A percentile compares a stretch with the other conserved stretches of the same genome.
phyloP scores from a whole-genome alignment of 805 yeast genomes.

The Yamadazyma insecticola region DNA sequence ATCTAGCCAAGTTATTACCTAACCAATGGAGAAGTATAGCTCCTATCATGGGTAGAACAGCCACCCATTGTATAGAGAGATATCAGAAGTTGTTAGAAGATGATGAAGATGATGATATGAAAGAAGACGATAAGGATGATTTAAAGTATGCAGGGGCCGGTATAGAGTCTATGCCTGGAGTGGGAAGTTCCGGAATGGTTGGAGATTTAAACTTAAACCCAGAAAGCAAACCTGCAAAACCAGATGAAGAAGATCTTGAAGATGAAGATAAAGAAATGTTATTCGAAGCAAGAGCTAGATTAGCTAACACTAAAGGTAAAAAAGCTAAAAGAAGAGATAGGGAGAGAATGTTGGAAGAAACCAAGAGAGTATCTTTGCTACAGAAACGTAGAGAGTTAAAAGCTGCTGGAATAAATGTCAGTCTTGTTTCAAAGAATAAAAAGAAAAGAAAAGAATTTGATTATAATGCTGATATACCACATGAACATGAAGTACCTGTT shows the following conservation, averaged over 20 bases:
- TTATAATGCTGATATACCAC: slow-evolving; percentile 78
- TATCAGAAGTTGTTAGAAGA: slow-evolving; percentile 65
- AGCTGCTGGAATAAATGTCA: slow-evolving; percentile 64
- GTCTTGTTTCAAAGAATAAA: slow-evolving; percentile 48
- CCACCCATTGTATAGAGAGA: slow-evolving; percentile 80
- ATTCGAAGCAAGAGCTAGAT: slow-evolving; percentile 88
- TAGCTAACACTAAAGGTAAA: slow-evolving; percentile 90
- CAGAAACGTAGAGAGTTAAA: slow-evolving; percentile 80
- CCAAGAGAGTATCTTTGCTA: slow-evolving; percentile 65
- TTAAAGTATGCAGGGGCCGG: slow-evolving; percentile 49
- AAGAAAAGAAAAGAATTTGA: slow-evolving; percentile 62
- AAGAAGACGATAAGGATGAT: slow-evolving; percentile 11
- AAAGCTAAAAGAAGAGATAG: slow-evolving; percentile 88
- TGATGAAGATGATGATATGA: slow-evolving; percentile 12
- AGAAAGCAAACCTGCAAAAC: slow-evolving; percentile 75
- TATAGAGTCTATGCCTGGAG: slow-evolving; percentile 44
- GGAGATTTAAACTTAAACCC: slow-evolving; percentile 68
- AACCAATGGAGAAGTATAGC: slow-evolving; percentile 96
- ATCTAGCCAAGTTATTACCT: slow-evolving; percentile 67
- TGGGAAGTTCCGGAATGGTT: slow-evolving; percentile 23
- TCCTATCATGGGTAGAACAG: slow-evolving; percentile 74
- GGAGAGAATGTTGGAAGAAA: slow-evolving; percentile 78
- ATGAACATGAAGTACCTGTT: slow-evolving; percentile 61
- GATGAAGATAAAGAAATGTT: slow-evolving; percentile 91
- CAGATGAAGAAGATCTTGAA: slow-evolving; percentile 73